Conservation (phyloP, 257 asterid species). For the Galeopsis tetrahit region DNA sequence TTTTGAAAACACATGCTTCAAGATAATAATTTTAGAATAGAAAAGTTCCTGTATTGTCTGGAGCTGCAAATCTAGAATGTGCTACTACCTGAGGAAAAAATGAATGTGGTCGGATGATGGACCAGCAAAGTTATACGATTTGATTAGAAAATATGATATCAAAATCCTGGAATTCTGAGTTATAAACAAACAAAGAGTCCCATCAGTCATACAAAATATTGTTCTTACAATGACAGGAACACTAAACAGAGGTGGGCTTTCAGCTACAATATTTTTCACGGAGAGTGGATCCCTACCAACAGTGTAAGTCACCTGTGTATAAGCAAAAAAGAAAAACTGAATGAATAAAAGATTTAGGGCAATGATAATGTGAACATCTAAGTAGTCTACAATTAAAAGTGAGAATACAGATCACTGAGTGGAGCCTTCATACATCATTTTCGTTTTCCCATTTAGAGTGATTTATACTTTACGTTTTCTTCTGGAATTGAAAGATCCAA, state of each 20-base stretch:
- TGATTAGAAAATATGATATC: not conserved
- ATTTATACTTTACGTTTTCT: not conserved
- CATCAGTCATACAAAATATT: conserved; percentile 10
- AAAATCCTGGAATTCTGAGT: conserved; percentile 3
- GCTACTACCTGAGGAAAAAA: not conserved
- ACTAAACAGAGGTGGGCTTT: conserved; percentile 71
- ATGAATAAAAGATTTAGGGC: conserved; percentile 24
- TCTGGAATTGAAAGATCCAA: conserved; percentile 5
- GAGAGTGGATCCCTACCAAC: conserved; percentile 88
- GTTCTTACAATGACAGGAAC: conserved; percentile 85
- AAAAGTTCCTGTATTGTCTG: conserved; percentile 5
- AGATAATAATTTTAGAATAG: not conserved
- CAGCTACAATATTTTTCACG: conserved; percentile 72
- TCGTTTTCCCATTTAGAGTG: not conserved
- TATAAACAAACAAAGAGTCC: conserved; percentile 25
- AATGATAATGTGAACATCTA: conserved; percentile 21
- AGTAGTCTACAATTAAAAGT: conserved; percentile 10
- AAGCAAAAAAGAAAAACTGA: conserved; percentile 23
- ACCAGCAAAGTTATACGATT: conserved; percentile 14
- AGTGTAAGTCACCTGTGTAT: conserved; percentile 82
- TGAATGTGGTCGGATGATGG: not conserved
- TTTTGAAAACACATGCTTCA: not conserved
- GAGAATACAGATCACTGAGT: conserved; percentile 5
- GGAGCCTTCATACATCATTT: not conserved
- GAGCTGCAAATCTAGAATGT: not conserved